These are phyloP conservation scores for Wickerhamomyces alni DNA, from an alignment of 805 yeast genomes.

Conservation along the genomic window DNA sequence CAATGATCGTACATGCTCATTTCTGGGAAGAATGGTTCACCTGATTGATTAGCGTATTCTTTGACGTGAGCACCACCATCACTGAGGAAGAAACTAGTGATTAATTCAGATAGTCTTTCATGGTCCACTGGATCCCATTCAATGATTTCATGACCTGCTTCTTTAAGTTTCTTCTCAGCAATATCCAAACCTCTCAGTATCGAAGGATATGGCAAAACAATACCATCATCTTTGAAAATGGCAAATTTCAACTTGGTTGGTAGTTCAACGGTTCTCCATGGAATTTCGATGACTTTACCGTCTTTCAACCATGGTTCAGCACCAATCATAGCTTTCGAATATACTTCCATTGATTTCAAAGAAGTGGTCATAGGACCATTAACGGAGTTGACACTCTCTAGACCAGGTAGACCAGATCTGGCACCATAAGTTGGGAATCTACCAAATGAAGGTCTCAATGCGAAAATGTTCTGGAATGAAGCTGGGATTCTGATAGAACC, in stretches of 20 bases:
- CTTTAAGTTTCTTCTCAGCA: conserved; percentile 25
- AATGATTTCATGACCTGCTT: conserved; percentile 46
- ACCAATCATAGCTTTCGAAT: conserved; percentile 25
- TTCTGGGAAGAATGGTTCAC: conserved; percentile 39
- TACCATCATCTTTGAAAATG: conserved; percentile 35
- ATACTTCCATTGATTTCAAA: conserved; percentile 32
- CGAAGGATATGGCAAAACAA: conserved; percentile 44
- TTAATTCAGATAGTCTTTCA: conserved; percentile 26
- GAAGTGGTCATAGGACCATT: conserved; percentile 42
- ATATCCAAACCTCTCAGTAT: conserved; percentile 37
- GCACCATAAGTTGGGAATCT: conserved; percentile 31
- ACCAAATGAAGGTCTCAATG: conserved; percentile 40
- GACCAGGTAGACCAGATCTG: conserved; percentile 18
- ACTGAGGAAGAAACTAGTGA: conserved; percentile 28
- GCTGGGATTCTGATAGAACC: conserved; percentile 47
- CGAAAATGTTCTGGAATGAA: conserved; percentile 34
- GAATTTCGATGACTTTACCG: conserved; percentile 33
- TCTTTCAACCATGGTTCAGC: conserved; percentile 39
- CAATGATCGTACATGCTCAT: conserved; percentile 34
- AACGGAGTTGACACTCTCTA: conserved; percentile 33
- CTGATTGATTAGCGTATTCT: conserved; percentile 29
- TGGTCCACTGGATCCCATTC: conserved; percentile 41
- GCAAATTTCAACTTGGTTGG: conserved; percentile 37
- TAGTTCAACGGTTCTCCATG: conserved; percentile 33
- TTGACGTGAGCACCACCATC: conserved; percentile 36